A percentile compares a stretch with the other conserved stretches of the same genome.
These are phyloP conservation scores for Ilex aquifolium DNA, from an alignment of 257 asterid species.

Conservation along the genomic window DNA sequence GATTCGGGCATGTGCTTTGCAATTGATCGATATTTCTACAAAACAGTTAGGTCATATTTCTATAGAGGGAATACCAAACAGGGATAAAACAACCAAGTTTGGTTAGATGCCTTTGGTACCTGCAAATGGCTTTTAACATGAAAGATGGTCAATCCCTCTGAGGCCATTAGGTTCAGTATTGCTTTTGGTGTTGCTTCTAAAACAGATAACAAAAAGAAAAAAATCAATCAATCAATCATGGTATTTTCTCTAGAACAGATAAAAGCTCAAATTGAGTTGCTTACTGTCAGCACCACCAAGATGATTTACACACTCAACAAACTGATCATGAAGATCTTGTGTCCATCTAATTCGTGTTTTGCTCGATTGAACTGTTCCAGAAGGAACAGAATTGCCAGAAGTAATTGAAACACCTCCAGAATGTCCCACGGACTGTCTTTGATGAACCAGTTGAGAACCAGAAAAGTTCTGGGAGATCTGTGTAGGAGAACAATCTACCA, in stretches of 20 bases:
- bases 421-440: conserved; percentile 24
- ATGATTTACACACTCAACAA: conserved; percentile 67
- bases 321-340: conserved; percentile 80
- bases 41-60: conserved; percentile 1
- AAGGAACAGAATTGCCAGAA: conserved; percentile 23
- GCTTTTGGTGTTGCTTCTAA: conserved; percentile 95
- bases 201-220: too few relatives aligned
- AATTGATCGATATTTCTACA: conserved; percentile 66
- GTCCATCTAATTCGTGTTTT: conserved; percentile 88
- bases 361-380: conserved; percentile 25
- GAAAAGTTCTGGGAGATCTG: conserved; percentile 37
- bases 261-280: conserved; percentile 16
- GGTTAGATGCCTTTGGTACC: conserved; percentile 29
- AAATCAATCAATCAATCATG: conserved; percentile 4
- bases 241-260: neutral
- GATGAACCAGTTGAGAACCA: conserved; percentile 23
- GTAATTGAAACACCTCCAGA: conserved; percentile 20
- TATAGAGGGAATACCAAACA: neutral
- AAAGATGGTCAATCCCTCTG: conserved; percentile 77
- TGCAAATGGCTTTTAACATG: conserved; percentile 97
- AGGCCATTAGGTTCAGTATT: conserved; percentile 74
- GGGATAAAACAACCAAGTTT: neutral
- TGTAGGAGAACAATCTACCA: neutral
- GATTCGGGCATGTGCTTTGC: conserved; percentile 62
- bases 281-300: conserved; percentile 93